Base-by-base conservation (phyloP, 2,329 filamentous ascomycete species). In the Thelonectria blattea region DNA sequence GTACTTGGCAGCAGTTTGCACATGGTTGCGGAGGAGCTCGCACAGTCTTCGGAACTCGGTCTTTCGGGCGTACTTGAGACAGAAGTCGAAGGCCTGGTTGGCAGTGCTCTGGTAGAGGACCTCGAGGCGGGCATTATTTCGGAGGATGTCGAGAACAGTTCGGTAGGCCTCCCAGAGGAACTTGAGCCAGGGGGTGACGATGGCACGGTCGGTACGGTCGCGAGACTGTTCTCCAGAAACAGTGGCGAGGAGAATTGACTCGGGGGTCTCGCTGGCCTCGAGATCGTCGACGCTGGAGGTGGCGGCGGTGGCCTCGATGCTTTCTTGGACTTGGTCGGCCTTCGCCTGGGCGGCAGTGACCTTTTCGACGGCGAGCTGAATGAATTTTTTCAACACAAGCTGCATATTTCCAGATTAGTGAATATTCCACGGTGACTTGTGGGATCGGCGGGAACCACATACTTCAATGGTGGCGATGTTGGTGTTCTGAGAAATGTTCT, bases 141-240 rank as follows among this genome's bases (percentile, higher is more conserved):
- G 93, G 74, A 99, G 88, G 73, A 99, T 99, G 73, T 99, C 95
- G 73, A 99, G 86, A 42, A 99, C 95, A 39, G 95, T 99, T 64
- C 95, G 91, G 83, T 99, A 99, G 15, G 95, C 97, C 84, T 99
- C 95, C 95, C 95, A 99, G 65, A 99, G 84, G 76, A 99, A 99
- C 83, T 99, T 99, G 74, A 99, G 87, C 95, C 95, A 99, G 61
- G 95, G 95, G 27, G 95, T 99, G 62, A 99, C 95, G 72, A 99
- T 96, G 74, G 95, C 95, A 72, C 95, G 90, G 82, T 99, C 95
- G 71, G 95, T 99, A 69, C 95, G 91, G 80, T 99, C 95, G 75
- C 92, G 90, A 62, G 94, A 97, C 80, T 98, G 94, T 82, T 99
- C 95, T 66, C 95, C 95, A 41, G 95, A 99, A 63, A 99, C 95